Base-by-base conservation (phyloP, 345 rosid species). In the Pseudoturritis turrita region DNA sequence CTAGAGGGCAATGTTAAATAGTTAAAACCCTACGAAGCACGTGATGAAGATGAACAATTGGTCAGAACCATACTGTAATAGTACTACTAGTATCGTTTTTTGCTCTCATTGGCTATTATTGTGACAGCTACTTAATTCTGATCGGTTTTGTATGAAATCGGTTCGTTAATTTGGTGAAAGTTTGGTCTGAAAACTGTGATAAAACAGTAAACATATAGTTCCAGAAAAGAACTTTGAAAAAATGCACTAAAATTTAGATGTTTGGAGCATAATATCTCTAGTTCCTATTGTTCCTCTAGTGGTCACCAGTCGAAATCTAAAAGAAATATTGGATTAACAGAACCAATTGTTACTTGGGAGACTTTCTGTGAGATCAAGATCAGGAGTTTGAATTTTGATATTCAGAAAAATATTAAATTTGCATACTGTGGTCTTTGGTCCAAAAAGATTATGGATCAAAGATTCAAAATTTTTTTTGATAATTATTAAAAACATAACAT, bases 1-100 rank as follows among this genome's bases (percentile, higher is more conserved):
- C 26, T 36, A 60, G 45, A 57, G 37, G 36, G 60, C 8, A 65
- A 49, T 23, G 7, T 15, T 22, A 58, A 25, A 45, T 33, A 47
- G 58, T 36, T 46, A 26, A 22, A 59, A 58, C 21, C 49, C 66
- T 37, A 70, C 40, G 60, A 71, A 40, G 4, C 69, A 62, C 62
- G 54, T 62, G 69, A 62, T 40, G 54, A 33, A 40, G 69, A 62
- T 40, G 54, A 33, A 40, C 23, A 15, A 59, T 18, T 29, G 64
- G 45, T 61, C 68, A 61, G 76, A 71, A 41, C 25, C 50, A 71
- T 61, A 60, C 43, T 50, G 68, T 61, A 37, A 70, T 23, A 60
- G 60, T 19, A 54, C 29, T 40, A 52, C 18, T 49, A n/a, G n/a
- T 37, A 11, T 49, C 58, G 47, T 25, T 18, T 11, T 62, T 25